Conservation (phyloP, 2,329 filamentous ascomycete genomes). For the Coleophoma cylindrospora region DNA sequence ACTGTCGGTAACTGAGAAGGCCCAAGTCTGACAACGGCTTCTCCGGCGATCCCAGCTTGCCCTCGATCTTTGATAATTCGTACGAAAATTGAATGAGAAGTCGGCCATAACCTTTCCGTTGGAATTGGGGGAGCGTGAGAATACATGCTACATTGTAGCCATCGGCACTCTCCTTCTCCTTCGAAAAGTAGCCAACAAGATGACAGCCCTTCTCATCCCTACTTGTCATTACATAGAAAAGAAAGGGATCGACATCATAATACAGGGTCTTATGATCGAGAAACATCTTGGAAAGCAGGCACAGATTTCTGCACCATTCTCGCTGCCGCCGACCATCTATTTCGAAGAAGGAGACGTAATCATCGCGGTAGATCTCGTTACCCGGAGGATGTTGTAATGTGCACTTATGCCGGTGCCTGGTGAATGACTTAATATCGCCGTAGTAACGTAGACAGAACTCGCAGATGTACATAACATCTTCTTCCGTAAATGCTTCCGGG, state of each 20-base stretch:
- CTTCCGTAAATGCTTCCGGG: slow-evolving; percentile 80
- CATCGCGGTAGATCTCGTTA: slow-evolving; percentile 97
- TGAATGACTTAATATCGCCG: slow-evolving; percentile 75
- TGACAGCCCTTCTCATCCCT: slow-evolving; percentile 87
- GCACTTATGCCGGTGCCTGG: slow-evolving; percentile 84
- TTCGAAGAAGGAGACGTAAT: slow-evolving; percentile 92
- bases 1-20: slow-evolving; percentile 89
- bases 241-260: slow-evolving; percentile 98
- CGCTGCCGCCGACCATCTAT: slow-evolving; percentile 92
- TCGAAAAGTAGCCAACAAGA: slow-evolving; percentile 98
- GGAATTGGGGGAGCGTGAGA: slow-evolving; percentile 90
- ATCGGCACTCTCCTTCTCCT: slow-evolving; percentile 95
- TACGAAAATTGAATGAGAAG: slow-evolving; percentile 97
- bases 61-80: slow-evolving; percentile 91
- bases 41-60: slow-evolving; percentile 91
- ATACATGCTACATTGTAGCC: slow-evolving; percentile 99
- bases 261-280: slow-evolving; percentile 97
- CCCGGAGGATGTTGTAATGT: slow-evolving; percentile 87
- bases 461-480: slow-evolving; percentile 91
- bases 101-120: slow-evolving; percentile 88
- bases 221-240: slow-evolving; percentile 97
- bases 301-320: slow-evolving; percentile 95
- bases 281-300: slow-evolving; percentile 91
- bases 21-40: slow-evolving; percentile 94
- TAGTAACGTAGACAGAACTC: slow-evolving; percentile 96